Evolutionary conservation across 2,329 filamentous ascomycete species (phyloP).

Genomic region (Fusarium burgessii): DNA sequence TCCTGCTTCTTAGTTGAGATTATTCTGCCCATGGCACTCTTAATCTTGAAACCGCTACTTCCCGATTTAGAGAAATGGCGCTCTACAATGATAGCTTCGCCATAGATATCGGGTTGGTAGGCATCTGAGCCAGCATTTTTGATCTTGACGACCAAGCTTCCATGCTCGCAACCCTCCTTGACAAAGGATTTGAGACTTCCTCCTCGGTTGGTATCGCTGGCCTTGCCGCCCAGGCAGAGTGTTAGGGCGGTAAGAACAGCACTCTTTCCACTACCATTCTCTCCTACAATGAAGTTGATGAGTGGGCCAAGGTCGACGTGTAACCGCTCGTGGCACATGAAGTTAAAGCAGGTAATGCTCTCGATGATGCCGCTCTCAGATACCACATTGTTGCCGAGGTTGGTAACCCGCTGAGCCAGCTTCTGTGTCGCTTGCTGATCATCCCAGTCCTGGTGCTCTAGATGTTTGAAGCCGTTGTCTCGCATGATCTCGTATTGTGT

Average conservation of each 20-base stretch:
- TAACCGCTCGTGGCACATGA: conserved; percentile 93
- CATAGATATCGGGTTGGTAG: conserved; percentile 85
- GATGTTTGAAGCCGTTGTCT: conserved; percentile 69
- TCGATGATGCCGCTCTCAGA: conserved; percentile 90
- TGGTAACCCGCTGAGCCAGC: conserved; percentile 62
- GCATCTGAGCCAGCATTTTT: conserved; percentile 91
- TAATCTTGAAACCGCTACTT: conserved; percentile 86
- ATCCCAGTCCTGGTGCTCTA: conserved; percentile 67
- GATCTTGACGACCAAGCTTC: conserved; percentile 82
- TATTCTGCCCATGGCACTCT: conserved; percentile 74
- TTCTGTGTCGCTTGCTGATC: conserved; percentile 75
- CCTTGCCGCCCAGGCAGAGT: conserved; percentile 94
- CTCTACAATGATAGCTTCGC: conserved; percentile 89
- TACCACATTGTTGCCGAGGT: conserved; percentile 75
- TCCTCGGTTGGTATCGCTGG: conserved; percentile 90
- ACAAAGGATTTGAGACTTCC: conserved; percentile 91
- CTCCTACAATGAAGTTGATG: conserved; percentile 98
- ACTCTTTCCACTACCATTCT: conserved; percentile 98
- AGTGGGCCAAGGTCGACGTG: conserved; percentile 88
- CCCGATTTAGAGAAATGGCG: conserved; percentile 84
- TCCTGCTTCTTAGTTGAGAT: conserved; percentile 88
- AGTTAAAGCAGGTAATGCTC: conserved; percentile 87
- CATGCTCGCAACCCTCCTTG: conserved; percentile 85
- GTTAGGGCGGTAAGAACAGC: conserved; percentile 93
- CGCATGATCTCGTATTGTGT: conserved; percentile 73